Evolutionary conservation across 345 rosid genomes (phyloP), one percentile per base, ranked within the genome.

Genomic region (Populus alba): DNA sequence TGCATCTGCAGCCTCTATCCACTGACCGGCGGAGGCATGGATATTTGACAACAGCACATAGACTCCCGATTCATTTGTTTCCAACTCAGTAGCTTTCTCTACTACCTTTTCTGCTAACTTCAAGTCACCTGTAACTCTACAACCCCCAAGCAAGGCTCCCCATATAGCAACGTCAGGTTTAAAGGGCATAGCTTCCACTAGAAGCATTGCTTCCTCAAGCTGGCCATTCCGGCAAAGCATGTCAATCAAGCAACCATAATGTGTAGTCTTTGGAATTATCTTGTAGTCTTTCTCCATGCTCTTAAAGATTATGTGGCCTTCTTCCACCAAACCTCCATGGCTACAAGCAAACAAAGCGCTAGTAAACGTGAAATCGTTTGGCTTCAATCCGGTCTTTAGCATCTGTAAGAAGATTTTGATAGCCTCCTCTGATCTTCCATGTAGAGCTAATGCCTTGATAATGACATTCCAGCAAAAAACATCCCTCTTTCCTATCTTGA

Each of bases 311-410:
- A 57, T 25, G 20, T 75, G 66, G 31, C 87, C 88, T 23, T 67
- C 67, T 29, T 76, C 82, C 20, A 85, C 63, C 35, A 83, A 78
- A 10, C 90, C 88, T 5, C 84, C 76, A 72, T 83, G 87, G 73
- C 88, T 83, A 69, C 90, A 87, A 71, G 88, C 90, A 78, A 82
- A 73, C 67, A 87, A 79, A 69, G 80, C 62, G 45, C 87, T 85
- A 9, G 73, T 75, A 68, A 87, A 87, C 17, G 87, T 83, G 61
- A 85, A 78, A 41, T 78, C 80, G 45, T 83, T 78, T 15, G 83
- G 87, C 71, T 72, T 68, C 62, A 83, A 45, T 29, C 81, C 73
- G 10, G 72, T 6, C 71, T 57, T 79, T 57, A 39, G 77, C 84
- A 86, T 85, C 55, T 75, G 59, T 31, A 63, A 67, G 76, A 83